Base-by-base conservation (phyloP, 768 basidiomycete species). In the Tricholoma saponaceum region DNA sequence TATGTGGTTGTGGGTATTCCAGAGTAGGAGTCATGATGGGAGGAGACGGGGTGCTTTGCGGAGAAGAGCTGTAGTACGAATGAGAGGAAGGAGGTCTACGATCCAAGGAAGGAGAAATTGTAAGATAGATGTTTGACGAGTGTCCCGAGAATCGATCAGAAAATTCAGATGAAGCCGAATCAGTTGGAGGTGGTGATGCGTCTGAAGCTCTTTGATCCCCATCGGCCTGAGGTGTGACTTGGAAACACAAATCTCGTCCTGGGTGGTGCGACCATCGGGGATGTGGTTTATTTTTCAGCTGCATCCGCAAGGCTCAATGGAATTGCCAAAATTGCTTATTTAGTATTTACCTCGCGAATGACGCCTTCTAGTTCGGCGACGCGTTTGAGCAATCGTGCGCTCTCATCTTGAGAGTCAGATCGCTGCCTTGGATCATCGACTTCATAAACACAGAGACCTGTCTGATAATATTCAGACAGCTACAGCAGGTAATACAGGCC, bases 291-390 rank as follows among this genome's bases (percentile, higher is more conserved):
- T 87, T 85, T 68, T 87, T 88, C 56, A 92, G 68, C 83, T 92
- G 47, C 52, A 26, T 58, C 53, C n/a, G 18, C n/a, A 28, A 28
- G 26, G 26, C n/a, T 50, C 16, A 30, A 18, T 18, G 7, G n/a
- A 30, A 39, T 30, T 18, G 26, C 2, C 26, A 28, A 30, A 4
- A 30, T 8, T 8, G 16, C 37, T 20, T 23, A 43, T 12, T 53
- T 39, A 46, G 30, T 20, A 65, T 69, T 57, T 64, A 85, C 87
- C 77, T 89, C 89, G n/a, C 90, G 83, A 59, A 92, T 87, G 35
- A 92, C 88, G 52, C 87, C 86, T 70, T 93, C 90, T 0, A 93
- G 79, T 64, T 93, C 90, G 25, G 89, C 89, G 22, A 92, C 86
- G 47, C 90, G 83, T 59, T 83, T 83, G 54, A 89, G 79, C 20